These are phyloP conservation scores for Mallotus japonicus DNA, from an alignment of 441 rosid genomes.

Conservation along the genomic window DNA sequence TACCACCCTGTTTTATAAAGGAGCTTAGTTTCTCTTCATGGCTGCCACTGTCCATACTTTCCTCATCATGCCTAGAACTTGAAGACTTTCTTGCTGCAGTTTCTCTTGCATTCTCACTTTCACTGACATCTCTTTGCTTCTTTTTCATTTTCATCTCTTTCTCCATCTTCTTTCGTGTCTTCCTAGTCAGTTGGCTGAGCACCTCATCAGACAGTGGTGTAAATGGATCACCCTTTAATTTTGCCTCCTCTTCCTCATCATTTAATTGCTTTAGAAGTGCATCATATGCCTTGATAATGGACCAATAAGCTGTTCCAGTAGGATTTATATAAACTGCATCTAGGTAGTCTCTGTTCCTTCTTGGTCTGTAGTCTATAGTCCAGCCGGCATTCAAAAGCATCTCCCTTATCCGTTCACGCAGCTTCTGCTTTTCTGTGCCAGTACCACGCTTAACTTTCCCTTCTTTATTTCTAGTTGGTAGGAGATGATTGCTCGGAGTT, in stretches of 20 bases:
- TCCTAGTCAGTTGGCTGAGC: conserved; percentile 82
- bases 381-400: conserved; percentile 95
- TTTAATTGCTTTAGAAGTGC: conserved; percentile 80
- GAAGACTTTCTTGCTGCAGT: conserved; percentile 40
- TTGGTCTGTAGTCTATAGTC: conserved; percentile 93
- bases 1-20: conserved; percentile 53
- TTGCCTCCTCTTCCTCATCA: conserved; percentile 56
- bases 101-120: conserved; percentile 46
- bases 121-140: conserved; percentile 53
- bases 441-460: conserved; percentile 70
- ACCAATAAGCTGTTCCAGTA: conserved; percentile 92
- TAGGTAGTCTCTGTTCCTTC: conserved; percentile 88
- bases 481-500: conserved; percentile 38
- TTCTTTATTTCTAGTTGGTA: conserved; percentile 43
- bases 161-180: conserved; percentile 71
- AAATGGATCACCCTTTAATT: conserved; percentile 48
- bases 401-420: conserved; percentile 83
- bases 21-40: conserved; percentile 74
- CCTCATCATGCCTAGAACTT: conserved; percentile 48
- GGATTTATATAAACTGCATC: conserved; percentile 98
- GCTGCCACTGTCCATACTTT: conserved; percentile 57
- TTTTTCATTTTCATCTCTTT: conserved; percentile 73
- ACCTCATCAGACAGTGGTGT: conserved; percentile 69
- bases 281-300: conserved; percentile 95
- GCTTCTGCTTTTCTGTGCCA: conserved; percentile 96